Percentiles rank a stretch among this genome's conserved stretches.
These are phyloP conservation scores for Tylopilus balloui DNA, from an alignment of 768 basidiomycete species.

Conservation along the genomic window DNA sequence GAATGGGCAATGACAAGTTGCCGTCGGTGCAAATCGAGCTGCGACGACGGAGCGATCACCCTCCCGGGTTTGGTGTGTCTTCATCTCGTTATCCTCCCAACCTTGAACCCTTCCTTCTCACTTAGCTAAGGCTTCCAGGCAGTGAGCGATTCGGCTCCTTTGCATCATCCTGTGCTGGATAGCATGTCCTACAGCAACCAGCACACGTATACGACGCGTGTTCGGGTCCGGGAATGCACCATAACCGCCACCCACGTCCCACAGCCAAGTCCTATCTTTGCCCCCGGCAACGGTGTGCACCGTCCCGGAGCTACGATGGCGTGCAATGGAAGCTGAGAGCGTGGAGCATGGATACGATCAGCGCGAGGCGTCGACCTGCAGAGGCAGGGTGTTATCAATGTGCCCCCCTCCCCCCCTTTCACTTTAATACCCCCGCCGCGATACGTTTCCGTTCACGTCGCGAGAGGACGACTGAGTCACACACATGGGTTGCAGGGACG, in stretches of 20 bases:
- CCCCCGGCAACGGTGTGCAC: slow-evolving; percentile 1
- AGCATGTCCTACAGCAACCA: too few species aligned
- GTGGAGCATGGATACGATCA: neutral
- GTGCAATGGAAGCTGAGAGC: neutral
- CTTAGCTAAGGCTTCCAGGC: slow-evolving; percentile 33
- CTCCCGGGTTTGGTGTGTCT: slow-evolving; percentile 13
- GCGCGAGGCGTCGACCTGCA: slow-evolving; percentile 4
- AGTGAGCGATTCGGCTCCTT: slow-evolving; percentile 15
- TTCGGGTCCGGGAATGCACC: slow-evolving; percentile 19
- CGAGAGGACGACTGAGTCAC: too few species aligned
- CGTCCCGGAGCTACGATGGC: slow-evolving; percentile 1
- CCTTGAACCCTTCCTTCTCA: slow-evolving; percentile 21
- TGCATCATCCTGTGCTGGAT: slow-evolving; percentile 15
- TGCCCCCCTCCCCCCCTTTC: neutral
- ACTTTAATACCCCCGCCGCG: slow-evolving; percentile 15
- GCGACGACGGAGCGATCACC: slow-evolving; percentile 25
- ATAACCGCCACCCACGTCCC: slow-evolving; percentile 12
- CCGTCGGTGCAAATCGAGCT: slow-evolving; percentile 27
- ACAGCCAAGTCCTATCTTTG: slow-evolving; percentile 8
- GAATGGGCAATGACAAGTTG: slow-evolving; percentile 21
- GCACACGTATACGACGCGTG: too few species aligned
- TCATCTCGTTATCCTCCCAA: slow-evolving; percentile 15
- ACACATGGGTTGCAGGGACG: too few species aligned
- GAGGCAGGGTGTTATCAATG: neutral
- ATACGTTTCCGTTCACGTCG: too few species aligned